Evolutionary conservation across 2,329 filamentous ascomycete species (phyloP), one percentile per base, ranked within the genome.

Genomic region (Cladosporium austrohemisphaericum): DNA sequence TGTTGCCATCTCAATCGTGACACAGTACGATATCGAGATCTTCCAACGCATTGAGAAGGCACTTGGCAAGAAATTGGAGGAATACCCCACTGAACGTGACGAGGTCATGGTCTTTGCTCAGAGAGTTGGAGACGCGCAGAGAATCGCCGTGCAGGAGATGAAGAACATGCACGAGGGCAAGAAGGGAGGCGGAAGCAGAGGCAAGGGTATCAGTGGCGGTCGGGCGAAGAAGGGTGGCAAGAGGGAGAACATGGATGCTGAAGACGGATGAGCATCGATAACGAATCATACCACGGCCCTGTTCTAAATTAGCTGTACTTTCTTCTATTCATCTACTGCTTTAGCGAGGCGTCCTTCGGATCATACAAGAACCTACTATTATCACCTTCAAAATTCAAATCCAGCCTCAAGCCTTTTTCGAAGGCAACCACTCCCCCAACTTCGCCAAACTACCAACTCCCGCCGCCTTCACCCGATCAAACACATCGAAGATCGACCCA

Each of bases 21-120:
- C 88, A 0, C 90, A 95, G 68, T 95, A 94, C 58, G 90, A 95
- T 61, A 72, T 91, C 1, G 87, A 91, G 65, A 78, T 93, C 28
- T 94, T 81, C 69, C 71, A 85, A 61, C 76, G 89, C 16, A 95
- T 95, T 43, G 91, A 96, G 68, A 81, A 82, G 5, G 88, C 89
- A 0, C 72, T 96, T 10, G 87, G 86, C 10, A 86, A 86, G 71
- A 83, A 91, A 69, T 73, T 94, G 49, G 68, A 76, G 0, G 83
- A 87, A 63, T 86, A 86, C 60, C 72, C 79, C 6, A 76, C 81
- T 0, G 80, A 84, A 40, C 88, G 89, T 71, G 88, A 93, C 14
- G 88, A 95, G 64, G 88, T 91, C 1, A 86, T 94, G 81, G 77
- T 91, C 0, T 85, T 95, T 67, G 83, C 83, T 57, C 74, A 81